Evolutionary conservation across 1,139 yeast species (phyloP).

Genomic region (Candida gigantensis): DNA sequence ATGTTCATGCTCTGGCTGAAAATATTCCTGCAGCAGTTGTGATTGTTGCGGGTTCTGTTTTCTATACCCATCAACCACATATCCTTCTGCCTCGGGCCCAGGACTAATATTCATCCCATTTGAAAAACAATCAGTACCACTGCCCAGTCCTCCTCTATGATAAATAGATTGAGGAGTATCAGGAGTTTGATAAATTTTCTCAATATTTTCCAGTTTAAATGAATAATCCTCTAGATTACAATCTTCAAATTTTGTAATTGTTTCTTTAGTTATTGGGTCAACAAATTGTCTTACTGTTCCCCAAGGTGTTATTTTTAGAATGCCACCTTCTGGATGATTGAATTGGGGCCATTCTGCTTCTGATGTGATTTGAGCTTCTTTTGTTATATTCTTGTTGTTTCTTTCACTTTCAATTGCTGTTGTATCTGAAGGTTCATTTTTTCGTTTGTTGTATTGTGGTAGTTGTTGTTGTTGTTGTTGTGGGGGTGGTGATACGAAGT

Average conservation of each 20-base stretch:
- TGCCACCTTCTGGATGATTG: slow-evolving; percentile 66
- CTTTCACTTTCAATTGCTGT: slow-evolving; percentile 31
- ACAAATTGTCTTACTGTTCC: slow-evolving; percentile 46
- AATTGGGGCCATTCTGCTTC: slow-evolving; percentile 60
- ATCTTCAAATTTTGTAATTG: slow-evolving; percentile 45
- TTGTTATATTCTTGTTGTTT: slow-evolving; percentile 16
- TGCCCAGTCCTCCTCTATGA: slow-evolving; percentile 6
- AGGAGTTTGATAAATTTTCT: slow-evolving; percentile 15
- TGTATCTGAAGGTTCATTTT: too few species aligned
- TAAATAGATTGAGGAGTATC: slow-evolving; percentile 40
- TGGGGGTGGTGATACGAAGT: too few species aligned
- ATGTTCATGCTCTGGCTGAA: not conserved
- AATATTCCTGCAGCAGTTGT: slow-evolving; percentile 6
- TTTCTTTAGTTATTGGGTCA: slow-evolving; percentile 35
- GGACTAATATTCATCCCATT: slow-evolving; percentile 30
- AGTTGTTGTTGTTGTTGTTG: not conserved
- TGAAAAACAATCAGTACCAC: not conserved
- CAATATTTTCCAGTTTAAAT: slow-evolving; percentile 20
- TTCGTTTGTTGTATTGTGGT: too few species aligned
- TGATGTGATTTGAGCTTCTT: slow-evolving; percentile 28
- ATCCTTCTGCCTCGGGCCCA: slow-evolving; percentile 41
- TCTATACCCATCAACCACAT: slow-evolving; percentile 43
- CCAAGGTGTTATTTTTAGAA: slow-evolving; percentile 64
- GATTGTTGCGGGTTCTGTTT: slow-evolving; percentile 12
- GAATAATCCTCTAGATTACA: slow-evolving; percentile 40